Evolutionary conservation across 805 yeast genomes (phyloP).

Genomic region (Yarrowia sp.): DNA sequence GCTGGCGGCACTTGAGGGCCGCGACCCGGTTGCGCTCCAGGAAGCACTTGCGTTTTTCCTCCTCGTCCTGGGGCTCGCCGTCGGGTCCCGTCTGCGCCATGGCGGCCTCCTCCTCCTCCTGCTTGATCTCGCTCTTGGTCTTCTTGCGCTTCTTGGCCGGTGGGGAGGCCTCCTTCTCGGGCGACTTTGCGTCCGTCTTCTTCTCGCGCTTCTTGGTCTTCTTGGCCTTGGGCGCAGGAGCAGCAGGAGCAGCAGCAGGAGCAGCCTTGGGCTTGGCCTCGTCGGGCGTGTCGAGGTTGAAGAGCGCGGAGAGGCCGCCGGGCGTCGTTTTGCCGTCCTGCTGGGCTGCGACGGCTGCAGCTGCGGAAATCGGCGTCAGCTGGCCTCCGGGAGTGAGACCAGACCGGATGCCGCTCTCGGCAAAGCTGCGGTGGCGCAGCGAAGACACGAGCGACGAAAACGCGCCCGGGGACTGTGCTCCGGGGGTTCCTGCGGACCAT

Average conservation of each 20-base stretch:
- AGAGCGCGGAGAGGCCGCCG: background rate
- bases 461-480: slow-evolving; percentile 2
- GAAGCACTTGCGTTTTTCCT: slow-evolving; percentile 71
- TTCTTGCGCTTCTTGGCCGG: slow-evolving; percentile 18
- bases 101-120: slow-evolving; percentile 9
- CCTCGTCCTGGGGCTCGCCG: slow-evolving; percentile 51
- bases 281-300: slow-evolving; percentile 7
- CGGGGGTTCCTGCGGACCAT: background rate
- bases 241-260: background rate
- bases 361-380: slow-evolving; percentile 15
- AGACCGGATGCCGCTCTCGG: slow-evolving; percentile 67
- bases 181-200: background rate
- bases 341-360: slow-evolving; percentile 13
- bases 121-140: background rate
- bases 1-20: slow-evolving; percentile 90
- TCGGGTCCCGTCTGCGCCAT: background rate
- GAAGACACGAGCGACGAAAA: slow-evolving; percentile 17
- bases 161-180: background rate
- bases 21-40: slow-evolving; percentile 92
- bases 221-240: background rate
- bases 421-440: slow-evolving; percentile 52
- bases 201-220: background rate
- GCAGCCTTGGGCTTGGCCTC: background rate
- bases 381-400: slow-evolving; percentile 44
- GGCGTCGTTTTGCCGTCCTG: slow-evolving; percentile 13